A percentile compares a stretch with the other conserved stretches of the same genome.
Conservation (phyloP, 768 basidiomycete species). For the Russula emetica region DNA sequence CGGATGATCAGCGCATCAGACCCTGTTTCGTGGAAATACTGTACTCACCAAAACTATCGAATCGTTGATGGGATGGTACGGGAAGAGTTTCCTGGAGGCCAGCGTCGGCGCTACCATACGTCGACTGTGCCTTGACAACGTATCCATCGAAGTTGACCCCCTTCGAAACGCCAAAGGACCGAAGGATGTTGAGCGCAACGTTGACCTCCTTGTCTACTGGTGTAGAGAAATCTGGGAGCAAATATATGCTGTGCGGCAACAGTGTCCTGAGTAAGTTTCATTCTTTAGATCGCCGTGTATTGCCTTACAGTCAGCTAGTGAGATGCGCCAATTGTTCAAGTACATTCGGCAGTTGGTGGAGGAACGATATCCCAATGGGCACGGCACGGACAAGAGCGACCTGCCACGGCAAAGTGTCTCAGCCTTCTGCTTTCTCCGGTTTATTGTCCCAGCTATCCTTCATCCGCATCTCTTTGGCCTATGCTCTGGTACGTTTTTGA, state of each 20-base stretch:
- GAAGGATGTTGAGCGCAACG: constrained; percentile 62
- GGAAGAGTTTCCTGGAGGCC: constrained; percentile 72
- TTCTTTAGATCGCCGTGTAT: background rate
- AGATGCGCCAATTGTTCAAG: constrained; percentile 65
- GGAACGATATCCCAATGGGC: constrained; percentile 47
- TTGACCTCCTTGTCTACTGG: constrained; percentile 71
- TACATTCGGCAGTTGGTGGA: constrained; percentile 72
- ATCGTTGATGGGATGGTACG: constrained; percentile 75
- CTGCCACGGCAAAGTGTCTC: constrained; percentile 80
- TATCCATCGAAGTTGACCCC: constrained; percentile 81
- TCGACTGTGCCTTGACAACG: constrained; percentile 63
- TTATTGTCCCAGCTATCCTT: constrained; percentile 87
- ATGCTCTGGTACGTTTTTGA: constrained; percentile 51
- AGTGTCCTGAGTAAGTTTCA: constrained; percentile 67
- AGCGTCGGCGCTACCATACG: constrained; percentile 71
- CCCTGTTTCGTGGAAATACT: constrained; percentile 64
- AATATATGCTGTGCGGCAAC: constrained; percentile 66
- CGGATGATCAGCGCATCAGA: constrained; percentile 57
- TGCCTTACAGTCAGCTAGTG: constrained; percentile 43
- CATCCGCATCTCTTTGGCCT: constrained; percentile 82
- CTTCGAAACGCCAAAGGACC: constrained; percentile 54
- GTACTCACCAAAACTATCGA: constrained; percentile 63
- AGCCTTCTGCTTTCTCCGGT: constrained; percentile 85
- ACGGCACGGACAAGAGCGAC: constrained; percentile 44
- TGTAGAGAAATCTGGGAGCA: constrained; percentile 76